Base-by-base conservation (phyloP, 1,284 basidiomycete genomes). In the Trichosporon faecale region DNA sequence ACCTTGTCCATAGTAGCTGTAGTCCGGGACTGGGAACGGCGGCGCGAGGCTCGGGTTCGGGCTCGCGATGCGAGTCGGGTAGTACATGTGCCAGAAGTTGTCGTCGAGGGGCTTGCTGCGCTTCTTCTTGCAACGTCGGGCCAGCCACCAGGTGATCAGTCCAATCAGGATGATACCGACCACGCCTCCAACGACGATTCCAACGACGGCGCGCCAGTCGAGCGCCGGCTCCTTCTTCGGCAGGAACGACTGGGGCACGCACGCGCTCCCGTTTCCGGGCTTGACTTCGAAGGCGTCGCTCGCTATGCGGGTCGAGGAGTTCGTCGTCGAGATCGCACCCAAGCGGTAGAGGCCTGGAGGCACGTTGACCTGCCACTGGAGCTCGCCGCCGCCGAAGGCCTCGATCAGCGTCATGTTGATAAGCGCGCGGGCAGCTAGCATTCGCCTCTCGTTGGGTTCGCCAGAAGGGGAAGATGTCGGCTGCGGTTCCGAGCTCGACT, bases 1-100 rank as follows among this genome's bases (percentile, higher is more conserved):
- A 1, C 57, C 57, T 4, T 14, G 12, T 1, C 57, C 57, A 18
- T 61, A 61, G 57, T 61, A 61, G 27, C 27, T 31, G 57, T 61
- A 61, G 31, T 61, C 57, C 16, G 57, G 57, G 12, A 61, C 8
- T 3, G 49, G 49, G 21, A 27, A 21, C 12, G 14, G 29, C 27
- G 57, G 57, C 23, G 23, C 23, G 18, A n/a, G 57, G 7, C 29
- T 18, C 14, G 27, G 57, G 9, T 12, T 25, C 16, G 57, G 57
- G 18, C 49, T 52, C 21, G 49, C 49, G 14, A 61, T n/a, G 57
- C 57, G 27, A 2, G 57, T 31, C 3, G 57, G 27, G 18, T 61
- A 61, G 57, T 61, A 31, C 57, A 31, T 61, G 57, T 61, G 57
- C 57, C 57, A 61, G 57, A 61, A 61, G 57, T 29, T 61, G 18